Evolutionary conservation across 169 alveolate genomes (phyloP).

Genomic region (Plasmodium cynomolgi): DNA sequence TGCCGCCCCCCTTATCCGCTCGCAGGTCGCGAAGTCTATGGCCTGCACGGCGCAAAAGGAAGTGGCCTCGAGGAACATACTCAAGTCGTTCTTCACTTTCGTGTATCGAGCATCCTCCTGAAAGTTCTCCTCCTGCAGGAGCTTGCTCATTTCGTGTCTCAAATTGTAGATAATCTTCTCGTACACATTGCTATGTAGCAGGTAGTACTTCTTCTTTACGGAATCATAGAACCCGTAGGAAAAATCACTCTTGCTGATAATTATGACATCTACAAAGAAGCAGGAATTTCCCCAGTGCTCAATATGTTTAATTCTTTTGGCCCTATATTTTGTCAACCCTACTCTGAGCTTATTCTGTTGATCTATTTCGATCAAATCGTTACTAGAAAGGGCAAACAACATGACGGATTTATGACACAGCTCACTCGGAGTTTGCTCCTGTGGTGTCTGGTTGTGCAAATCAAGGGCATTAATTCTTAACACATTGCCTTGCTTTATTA

Average conservation of each 20-base stretch:
- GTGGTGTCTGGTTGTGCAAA: not conserved
- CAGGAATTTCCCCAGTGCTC: conserved; percentile 52
- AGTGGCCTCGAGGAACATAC: conserved; percentile 59
- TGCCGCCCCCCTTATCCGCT: conserved; percentile 17
- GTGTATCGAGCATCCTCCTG: conserved; percentile 23
- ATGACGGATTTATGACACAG: not conserved
- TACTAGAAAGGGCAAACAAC: conserved; percentile 37
- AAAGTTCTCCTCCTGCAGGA: conserved; percentile 43
- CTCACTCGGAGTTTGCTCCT: conserved; percentile 7
- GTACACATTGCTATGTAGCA: conserved; percentile 38
- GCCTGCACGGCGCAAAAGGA: conserved; percentile 66
- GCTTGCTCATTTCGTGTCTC: conserved; percentile 43
- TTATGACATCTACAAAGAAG: conserved; percentile 64
- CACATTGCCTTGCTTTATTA: conserved; percentile 40
- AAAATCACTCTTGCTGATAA: conserved; percentile 72
- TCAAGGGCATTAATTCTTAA: conserved; percentile 61
- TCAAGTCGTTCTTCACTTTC: conserved; percentile 46
- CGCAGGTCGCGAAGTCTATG: conserved; percentile 48
- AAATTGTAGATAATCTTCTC: conserved; percentile 54
- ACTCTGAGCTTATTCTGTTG: conserved; percentile 27
- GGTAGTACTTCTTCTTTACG: conserved; percentile 8
- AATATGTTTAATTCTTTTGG: conserved; percentile 38
- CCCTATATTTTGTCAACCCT: conserved; percentile 65
- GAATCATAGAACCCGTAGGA: conserved; percentile 67
- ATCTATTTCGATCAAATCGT: conserved; percentile 44